These are phyloP conservation scores for Melaleuca quinquenervia DNA, from an alignment of 345 rosid genomes.

Conservation along the genomic window DNA sequence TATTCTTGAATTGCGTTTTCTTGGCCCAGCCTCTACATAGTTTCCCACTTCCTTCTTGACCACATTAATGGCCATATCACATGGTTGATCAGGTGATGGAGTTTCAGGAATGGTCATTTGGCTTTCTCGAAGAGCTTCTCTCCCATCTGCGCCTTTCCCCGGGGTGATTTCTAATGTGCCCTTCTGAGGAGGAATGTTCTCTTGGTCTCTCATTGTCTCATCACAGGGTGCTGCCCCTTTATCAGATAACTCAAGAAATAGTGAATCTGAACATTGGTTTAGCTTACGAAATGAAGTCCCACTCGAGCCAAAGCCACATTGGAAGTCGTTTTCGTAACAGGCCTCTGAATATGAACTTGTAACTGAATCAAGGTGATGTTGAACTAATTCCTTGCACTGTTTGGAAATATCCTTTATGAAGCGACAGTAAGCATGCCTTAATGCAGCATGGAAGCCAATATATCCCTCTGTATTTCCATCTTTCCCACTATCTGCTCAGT, in stretches of 20 bases:
- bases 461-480: constrained; percentile 74
- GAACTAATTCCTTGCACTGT: constrained; percentile 80
- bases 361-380: constrained; percentile 93
- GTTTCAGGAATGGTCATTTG: constrained; percentile 95
- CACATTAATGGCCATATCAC: constrained; percentile 38
- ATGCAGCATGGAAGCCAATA: constrained; percentile 80
- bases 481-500: constrained; percentile 50
- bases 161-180: constrained; percentile 61
- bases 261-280: constrained; percentile 52
- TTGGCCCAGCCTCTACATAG: constrained; percentile 56
- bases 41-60: constrained; percentile 69
- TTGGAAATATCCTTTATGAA: constrained; percentile 71
- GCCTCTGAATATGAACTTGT: constrained; percentile 93
- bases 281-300: constrained; percentile 22
- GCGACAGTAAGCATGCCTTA: constrained; percentile 63
- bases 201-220: constrained; percentile 56
- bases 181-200: constrained; percentile 75
- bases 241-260: constrained; percentile 68
- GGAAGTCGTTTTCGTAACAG: constrained; percentile 64
- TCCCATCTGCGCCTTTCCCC: constrained; percentile 47
- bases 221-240: constrained; percentile 21
- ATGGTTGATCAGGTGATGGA: constrained; percentile 94
- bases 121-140: constrained; percentile 51
- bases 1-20: constrained; percentile 68
- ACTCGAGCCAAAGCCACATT: constrained; percentile 45